A percentile compares a stretch with the other conserved stretches of the same genome.
Conservation (phyloP, 2,329 filamentous ascomycete genomes). For the Pseudocercospora musae region DNA sequence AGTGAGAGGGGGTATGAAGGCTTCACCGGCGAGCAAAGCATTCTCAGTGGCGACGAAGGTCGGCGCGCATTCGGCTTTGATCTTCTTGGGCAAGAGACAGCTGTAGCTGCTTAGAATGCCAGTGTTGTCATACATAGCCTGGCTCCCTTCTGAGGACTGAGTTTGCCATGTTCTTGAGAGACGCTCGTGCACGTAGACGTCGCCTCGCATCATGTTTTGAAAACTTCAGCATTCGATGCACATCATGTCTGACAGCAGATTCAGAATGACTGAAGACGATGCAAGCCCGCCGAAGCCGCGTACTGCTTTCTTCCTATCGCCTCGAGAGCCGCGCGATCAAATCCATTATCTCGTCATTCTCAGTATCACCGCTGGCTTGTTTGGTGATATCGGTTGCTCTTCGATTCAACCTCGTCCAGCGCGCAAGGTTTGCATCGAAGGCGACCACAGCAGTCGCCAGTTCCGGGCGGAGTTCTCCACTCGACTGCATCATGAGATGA, state of each 20-base stretch:
- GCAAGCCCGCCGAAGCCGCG: no score
- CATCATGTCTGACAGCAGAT: no score
- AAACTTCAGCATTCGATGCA: no score
- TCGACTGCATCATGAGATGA: not conserved
- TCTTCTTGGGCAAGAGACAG: not conserved
- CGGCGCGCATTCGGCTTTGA: conserved; percentile 9
- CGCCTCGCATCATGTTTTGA: no score
- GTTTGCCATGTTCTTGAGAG: no score
- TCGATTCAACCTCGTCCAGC: not conserved
- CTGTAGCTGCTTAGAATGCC: no score
- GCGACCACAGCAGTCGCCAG: not conserved
- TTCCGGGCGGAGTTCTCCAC: not conserved
- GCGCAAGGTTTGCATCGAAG: not conserved
- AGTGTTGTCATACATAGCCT: no score
- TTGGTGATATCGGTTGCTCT: not conserved
- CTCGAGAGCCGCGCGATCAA: not conserved
- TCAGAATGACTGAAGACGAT: no score
- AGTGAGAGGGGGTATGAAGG: conserved; percentile 6
- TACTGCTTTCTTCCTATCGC: not conserved
- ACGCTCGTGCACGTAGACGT: no score
- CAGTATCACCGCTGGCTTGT: not conserved
- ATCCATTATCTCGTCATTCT: not conserved
- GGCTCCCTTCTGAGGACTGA: no score
- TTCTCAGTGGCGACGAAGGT: conserved; percentile 5
- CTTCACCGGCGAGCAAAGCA: conserved; percentile 6